These are phyloP conservation scores for Aspergillus niger DNA, from an alignment of 2,329 filamentous ascomycete genomes.

Conservation along the genomic window DNA sequence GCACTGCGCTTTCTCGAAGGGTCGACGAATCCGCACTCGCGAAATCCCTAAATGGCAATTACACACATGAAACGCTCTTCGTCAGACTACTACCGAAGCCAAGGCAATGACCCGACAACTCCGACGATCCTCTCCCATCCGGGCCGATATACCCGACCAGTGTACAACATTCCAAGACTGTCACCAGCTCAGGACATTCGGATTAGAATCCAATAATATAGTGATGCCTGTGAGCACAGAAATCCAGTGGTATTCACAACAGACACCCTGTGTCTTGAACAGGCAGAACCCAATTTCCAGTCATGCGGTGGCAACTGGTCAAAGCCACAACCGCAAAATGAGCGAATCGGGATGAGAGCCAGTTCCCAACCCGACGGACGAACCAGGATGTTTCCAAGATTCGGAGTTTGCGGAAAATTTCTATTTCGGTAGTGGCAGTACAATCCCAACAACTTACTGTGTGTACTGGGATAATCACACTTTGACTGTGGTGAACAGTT, in stretches of 20 bases:
- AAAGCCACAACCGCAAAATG: too few relatives aligned
- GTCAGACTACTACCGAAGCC: not conserved
- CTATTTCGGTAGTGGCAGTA: too few relatives aligned
- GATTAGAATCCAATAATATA: not conserved
- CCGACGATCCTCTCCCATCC: not conserved
- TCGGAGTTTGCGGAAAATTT: too few relatives aligned
- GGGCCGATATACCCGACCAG: not conserved
- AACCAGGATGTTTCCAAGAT: too few relatives aligned
- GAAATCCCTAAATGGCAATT: not conserved
- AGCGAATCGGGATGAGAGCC: too few relatives aligned
- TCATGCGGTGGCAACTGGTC: too few relatives aligned
- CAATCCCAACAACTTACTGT: too few relatives aligned
- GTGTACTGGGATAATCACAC: too few relatives aligned
- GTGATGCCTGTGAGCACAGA: not conserved
- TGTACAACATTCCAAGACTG: not conserved
- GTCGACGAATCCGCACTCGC: not conserved
- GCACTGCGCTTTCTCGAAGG: too few relatives aligned
- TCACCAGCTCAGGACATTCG: not conserved
- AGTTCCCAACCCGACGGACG: too few relatives aligned
- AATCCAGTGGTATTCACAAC: not conserved
- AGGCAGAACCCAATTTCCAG: not conserved
- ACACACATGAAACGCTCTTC: not conserved
- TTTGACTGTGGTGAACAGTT: too few relatives aligned
- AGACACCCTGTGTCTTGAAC: not conserved
- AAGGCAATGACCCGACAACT: not conserved